phyloP scores from a whole-genome alignment of 345 rosid genomes.

The Salix arbutifolia region DNA sequence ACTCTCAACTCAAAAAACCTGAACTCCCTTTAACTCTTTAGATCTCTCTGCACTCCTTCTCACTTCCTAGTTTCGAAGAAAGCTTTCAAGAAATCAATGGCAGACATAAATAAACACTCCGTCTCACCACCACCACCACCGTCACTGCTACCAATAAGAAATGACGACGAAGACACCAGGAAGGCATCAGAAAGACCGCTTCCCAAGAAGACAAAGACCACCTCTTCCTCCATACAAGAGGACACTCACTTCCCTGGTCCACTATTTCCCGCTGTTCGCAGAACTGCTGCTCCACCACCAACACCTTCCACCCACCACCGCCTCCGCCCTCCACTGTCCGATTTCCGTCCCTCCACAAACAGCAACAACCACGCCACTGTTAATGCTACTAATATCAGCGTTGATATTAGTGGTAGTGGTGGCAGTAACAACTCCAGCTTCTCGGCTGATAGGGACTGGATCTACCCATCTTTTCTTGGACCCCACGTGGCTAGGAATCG shows the following conservation, averaged over 20 bases:
- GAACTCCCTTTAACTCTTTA: neutral
- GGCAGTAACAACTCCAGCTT: conserved; percentile 10
- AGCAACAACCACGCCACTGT: conserved; percentile 1
- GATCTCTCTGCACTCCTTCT: neutral
- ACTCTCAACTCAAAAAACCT: neutral
- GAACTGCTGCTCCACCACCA: conserved; percentile 27
- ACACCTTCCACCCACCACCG: conserved; percentile 13
- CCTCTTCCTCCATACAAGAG: conserved; percentile 1
- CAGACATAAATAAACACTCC: neutral
- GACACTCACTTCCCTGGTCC: conserved; percentile 57
- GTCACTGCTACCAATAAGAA: conserved; percentile 19
- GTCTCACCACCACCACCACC: neutral
- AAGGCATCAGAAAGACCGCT: conserved; percentile 39
- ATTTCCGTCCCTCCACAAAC: conserved; percentile 36
- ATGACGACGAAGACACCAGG: neutral
- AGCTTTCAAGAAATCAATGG: neutral
- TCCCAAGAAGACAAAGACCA: conserved; percentile 44
- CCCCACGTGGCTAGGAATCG: conserved; percentile 44
- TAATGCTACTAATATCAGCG: conserved; percentile 3
- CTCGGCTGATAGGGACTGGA: conserved; percentile 50
- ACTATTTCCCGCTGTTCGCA: conserved; percentile 53
- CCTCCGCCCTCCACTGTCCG: conserved; percentile 10
- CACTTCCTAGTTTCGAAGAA: neutral
- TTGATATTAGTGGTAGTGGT: neutral
- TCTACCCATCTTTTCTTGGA: conserved; percentile 60